Percentiles rank a stretch among this genome's conserved stretches.
Conservation (phyloP, 2,329 filamentous ascomycete genomes). For the Albifimbria verrucaria region DNA sequence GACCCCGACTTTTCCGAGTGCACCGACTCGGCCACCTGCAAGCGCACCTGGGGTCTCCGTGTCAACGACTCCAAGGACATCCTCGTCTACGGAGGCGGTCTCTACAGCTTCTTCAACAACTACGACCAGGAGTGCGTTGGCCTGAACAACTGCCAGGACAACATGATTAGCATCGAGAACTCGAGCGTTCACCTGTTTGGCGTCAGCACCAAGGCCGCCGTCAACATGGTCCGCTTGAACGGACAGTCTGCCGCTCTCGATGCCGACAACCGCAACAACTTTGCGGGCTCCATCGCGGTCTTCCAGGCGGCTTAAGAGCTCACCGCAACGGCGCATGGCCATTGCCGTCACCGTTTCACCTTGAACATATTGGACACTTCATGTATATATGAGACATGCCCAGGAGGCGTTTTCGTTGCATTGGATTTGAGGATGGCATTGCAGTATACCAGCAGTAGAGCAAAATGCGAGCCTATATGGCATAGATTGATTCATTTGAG, state of each 20-base stretch:
- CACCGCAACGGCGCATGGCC: no score
- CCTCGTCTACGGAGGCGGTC: constrained; percentile 67
- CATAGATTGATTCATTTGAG: no score
- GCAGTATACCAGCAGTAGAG: no score
- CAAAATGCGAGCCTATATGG: no score
- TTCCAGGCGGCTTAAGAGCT: constrained; percentile 36
- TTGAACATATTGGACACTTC: neutral
- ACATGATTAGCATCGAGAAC: constrained; percentile 72
- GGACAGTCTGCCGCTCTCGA: constrained; percentile 52
- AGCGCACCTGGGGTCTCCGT: constrained; percentile 75
- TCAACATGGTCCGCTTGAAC: constrained; percentile 68
- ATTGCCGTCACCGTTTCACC: neutral
- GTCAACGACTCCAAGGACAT: constrained; percentile 65
- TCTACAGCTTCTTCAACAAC: constrained; percentile 84
- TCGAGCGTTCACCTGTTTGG: constrained; percentile 65
- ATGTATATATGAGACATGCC: neutral
- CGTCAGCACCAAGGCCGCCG: constrained; percentile 70
- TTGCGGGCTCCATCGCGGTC: constrained; percentile 58
- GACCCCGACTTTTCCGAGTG: constrained; percentile 70
- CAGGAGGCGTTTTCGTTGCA: no score
- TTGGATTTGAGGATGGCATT: no score
- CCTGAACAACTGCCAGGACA: constrained; percentile 68
- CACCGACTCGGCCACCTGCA: constrained; percentile 49
- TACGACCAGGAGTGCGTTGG: constrained; percentile 69
- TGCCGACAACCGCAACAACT: constrained; percentile 62